Conservation (phyloP, 768 basidiomycete genomes). For the Coprinopsis strossmayeri region DNA sequence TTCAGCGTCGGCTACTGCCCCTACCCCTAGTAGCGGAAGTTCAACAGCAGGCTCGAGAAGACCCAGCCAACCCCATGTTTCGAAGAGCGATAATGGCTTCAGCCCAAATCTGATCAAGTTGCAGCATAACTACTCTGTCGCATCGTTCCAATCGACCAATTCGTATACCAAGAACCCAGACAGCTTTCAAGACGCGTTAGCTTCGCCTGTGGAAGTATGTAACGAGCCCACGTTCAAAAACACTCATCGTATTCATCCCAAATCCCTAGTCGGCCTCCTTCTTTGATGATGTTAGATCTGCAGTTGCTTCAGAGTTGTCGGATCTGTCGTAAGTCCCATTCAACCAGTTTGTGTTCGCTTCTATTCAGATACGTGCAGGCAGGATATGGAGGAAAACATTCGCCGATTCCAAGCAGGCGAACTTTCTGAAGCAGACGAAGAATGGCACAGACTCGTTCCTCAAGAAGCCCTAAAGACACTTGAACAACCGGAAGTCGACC, state of each 20-base stretch:
- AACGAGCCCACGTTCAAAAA: too few relatives aligned
- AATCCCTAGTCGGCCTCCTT: not conserved
- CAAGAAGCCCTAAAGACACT: conserved; percentile 63
- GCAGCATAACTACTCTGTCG: not conserved
- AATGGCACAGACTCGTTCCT: conserved; percentile 81
- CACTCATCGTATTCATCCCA: too few relatives aligned
- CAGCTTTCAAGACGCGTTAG: conserved; percentile 3
- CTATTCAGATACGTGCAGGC: conserved; percentile 27
- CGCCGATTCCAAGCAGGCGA: conserved; percentile 62
- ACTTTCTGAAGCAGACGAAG: conserved; percentile 62
- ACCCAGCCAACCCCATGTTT: not conserved
- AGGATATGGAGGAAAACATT: conserved; percentile 59
- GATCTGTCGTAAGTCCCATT: conserved; percentile 6
- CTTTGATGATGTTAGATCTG: not conserved
- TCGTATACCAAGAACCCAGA: not conserved
- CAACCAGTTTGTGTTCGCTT: conserved; percentile 22
- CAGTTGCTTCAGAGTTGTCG: not conserved
- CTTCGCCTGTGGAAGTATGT: conserved; percentile 14
- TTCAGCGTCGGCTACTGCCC: not conserved
- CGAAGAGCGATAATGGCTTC: not conserved
- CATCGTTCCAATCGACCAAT: not conserved
- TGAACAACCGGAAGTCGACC: conserved; percentile 69
- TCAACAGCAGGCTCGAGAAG: too few relatives aligned
- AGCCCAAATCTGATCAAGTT: not conserved
- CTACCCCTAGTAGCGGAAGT: too few relatives aligned